Evolutionary conservation across 371 early-diverging fungal species (phyloP).

Genomic region (Mortierella sp.): DNA sequence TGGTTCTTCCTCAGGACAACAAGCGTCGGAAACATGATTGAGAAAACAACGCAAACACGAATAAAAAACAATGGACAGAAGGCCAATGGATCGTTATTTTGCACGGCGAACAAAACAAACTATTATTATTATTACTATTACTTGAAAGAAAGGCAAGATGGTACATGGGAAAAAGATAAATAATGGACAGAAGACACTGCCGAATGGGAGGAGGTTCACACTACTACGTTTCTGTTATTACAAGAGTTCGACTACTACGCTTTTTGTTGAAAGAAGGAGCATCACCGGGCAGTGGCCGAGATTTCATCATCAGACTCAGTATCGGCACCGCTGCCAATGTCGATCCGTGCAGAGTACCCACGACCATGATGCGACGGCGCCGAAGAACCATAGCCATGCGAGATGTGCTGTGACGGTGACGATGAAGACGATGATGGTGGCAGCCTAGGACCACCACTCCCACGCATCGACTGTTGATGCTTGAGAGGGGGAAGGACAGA

Average conservation of each 20-base stretch:
- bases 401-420: neutral
- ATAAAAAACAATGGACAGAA: neutral
- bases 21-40: slow-evolving; percentile 38
- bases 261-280: neutral
- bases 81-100: no score
- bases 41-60: neutral
- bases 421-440: neutral
- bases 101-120: no score
- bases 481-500: slow-evolving; percentile 11
- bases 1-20: slow-evolving; percentile 22
- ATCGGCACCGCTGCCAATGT: slow-evolving; percentile 32
- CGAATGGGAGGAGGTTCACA: neutral
- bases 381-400: neutral
- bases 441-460: neutral
- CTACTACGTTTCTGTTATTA: neutral
- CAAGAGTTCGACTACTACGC: neutral
- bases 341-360: slow-evolving; percentile 7
- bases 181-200: neutral
- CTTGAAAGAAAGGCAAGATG: neutral
- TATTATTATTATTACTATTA: neutral
- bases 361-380: neutral
- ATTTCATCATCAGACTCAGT: slow-evolving; percentile 41
- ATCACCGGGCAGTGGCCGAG: slow-evolving; percentile 8
- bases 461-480: neutral
- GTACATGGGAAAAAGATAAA: neutral